Percentiles rank a stretch among this genome's conserved stretches.
Evolutionary conservation across 108 stramenopile genomes (phyloP).

Genomic region (Schizochytrium sp.): DNA sequence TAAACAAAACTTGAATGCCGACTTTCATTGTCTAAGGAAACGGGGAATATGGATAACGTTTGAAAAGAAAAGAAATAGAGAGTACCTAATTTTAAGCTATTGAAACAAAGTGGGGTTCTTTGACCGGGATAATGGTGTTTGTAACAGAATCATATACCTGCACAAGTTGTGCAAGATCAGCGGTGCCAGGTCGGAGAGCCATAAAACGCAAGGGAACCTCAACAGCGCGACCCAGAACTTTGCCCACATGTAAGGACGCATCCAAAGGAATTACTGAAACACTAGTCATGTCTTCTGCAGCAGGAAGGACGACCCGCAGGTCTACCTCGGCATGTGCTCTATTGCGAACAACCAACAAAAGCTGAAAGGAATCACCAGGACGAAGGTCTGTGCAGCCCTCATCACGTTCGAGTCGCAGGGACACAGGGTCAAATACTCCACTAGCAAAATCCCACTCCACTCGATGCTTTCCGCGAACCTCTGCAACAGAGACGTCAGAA

Average conservation of each 20-base stretch:
- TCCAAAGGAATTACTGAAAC: neutral
- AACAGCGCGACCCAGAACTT: neutral
- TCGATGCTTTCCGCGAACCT: slow-evolving; percentile 39
- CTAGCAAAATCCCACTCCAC: slow-evolving; percentile 53
- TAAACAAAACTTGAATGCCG: no score
- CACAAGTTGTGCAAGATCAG: slow-evolving; percentile 1
- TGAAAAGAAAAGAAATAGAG: no score
- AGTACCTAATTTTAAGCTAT: neutral
- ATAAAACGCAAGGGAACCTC: slow-evolving; percentile 34
- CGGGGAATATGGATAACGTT: no score
- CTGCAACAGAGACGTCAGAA: slow-evolving; percentile 16
- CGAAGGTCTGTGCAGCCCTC: neutral
- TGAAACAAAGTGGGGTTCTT: slow-evolving; percentile 24
- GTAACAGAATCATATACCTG: slow-evolving; percentile 8
- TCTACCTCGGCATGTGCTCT: slow-evolving; percentile 24
- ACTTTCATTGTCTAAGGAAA: no score
- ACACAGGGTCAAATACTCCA: slow-evolving; percentile 19
- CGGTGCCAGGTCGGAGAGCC: slow-evolving; percentile 21
- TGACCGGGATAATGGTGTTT: neutral
- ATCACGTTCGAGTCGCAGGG: neutral
- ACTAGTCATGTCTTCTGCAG: slow-evolving; percentile 4
- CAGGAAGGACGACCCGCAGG: neutral
- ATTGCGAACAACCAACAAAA: slow-evolving; percentile 28
- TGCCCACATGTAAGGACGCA: slow-evolving; percentile 19
- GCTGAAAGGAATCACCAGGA: slow-evolving; percentile 5